Base-by-base conservation (phyloP, 2,329 filamentous ascomycete genomes). In the Neonectria neomacrospora region DNA sequence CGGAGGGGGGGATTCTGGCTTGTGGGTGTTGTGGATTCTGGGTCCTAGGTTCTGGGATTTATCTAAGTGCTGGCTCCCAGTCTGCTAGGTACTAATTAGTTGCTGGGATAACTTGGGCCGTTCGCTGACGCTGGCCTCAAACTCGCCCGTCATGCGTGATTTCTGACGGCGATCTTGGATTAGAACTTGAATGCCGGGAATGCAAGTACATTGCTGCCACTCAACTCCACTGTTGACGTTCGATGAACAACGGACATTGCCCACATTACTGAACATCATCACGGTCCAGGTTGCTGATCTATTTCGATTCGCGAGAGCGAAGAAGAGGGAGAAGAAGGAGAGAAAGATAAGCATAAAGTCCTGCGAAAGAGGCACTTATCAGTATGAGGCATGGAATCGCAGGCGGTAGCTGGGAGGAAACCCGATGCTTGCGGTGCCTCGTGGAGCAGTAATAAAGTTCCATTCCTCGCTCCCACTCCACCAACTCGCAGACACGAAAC, bases 111-210 rank as follows among this genome's bases (percentile, higher is more conserved):
- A 9, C 48, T 48, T 58, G 48, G n/a, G 5, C 37, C 9, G 22
- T n/a, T 28, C 26, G 18, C 34, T 34, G 47, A 26, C n/a, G 48
- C 48, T 44, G 56, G 48, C 56, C 56, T 58, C 56, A 58, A 58
- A 52, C 34, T 39, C 18, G 20, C 34, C 34, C 14, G 20, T 3
- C 32, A 39, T 52, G 30, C 18, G 20, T 39, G 51, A 12, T 14
- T 45, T 23, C 23, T 39, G 30, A 34, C 47, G 16, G 48, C 48
- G 51, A 32, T 48, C 48, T 37, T 23, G 20, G 22, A 34, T 52
- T 8, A 30, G 39, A 58, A 45, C 48, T 37, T 30, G 48, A 9
- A 58, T 32, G 18, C 37, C 48, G 12, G 20, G 41, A 34, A 50
- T 37, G 30, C 45, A 37, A 62, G 14, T 20, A 20, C 54, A 57